These are phyloP conservation scores for Botryosphaeria dothidea DNA, from an alignment of 2,329 filamentous ascomycete species.

Conservation along the genomic window DNA sequence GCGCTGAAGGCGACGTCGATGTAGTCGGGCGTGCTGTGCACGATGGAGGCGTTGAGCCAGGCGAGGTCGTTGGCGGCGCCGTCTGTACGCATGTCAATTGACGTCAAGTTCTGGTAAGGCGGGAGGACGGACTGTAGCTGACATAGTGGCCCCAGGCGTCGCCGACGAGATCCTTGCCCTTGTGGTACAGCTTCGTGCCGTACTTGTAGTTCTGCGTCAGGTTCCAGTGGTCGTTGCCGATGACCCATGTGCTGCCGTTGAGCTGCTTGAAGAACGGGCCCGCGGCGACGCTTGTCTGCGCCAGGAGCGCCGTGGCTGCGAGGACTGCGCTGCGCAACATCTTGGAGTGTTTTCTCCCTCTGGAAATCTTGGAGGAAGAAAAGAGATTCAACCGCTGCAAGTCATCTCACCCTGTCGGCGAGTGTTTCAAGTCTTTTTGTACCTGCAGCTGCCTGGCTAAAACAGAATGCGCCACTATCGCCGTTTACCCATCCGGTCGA, in stretches of 20 bases:
- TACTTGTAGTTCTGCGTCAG: conserved; percentile 41
- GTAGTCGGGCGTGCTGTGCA: conserved; percentile 34
- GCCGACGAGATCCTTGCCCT: conserved; percentile 44
- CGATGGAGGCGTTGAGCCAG: conserved; percentile 50
- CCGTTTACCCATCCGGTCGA: background rate
- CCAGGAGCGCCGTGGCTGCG: background rate
- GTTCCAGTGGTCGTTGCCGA: conserved; percentile 47
- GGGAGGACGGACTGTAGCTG: conserved; percentile 41
- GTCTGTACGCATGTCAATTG: conserved; percentile 32
- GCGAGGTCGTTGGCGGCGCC: conserved; percentile 49
- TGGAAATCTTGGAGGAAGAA: background rate
- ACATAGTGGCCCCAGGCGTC: conserved; percentile 47
- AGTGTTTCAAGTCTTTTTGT: background rate
- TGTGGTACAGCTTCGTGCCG: conserved; percentile 44
- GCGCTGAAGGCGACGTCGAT: conserved; percentile 53
- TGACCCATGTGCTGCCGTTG: conserved; percentile 36
- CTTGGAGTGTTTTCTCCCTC: background rate
- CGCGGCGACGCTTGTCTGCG: background rate
- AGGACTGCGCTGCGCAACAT: background rate
- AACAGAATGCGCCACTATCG: background rate
- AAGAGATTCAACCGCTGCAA: background rate
- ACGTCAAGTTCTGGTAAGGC: too few relatives aligned
- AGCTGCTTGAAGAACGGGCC: conserved; percentile 35
- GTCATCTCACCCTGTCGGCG: background rate
- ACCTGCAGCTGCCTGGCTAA: conserved; percentile 4